Conservation (phyloP, 495 filamentous ascomycete genomes). For the Daldinia caldariorum region DNA sequence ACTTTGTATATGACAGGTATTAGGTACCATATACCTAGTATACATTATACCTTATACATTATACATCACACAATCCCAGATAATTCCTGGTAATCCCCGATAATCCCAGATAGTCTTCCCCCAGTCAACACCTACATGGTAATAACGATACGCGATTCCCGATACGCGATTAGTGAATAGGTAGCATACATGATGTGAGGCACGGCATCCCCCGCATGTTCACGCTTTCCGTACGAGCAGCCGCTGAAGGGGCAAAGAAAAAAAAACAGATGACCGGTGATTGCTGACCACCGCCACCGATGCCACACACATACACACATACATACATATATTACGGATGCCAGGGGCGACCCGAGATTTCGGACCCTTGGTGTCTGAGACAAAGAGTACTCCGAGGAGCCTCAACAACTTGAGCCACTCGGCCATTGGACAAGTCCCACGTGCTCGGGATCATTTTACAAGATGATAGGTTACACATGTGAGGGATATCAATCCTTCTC, state of each 20-base stretch:
- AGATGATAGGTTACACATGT: conserved; percentile 11
- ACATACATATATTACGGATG: conserved; percentile 5
- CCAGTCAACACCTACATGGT: too few species aligned
- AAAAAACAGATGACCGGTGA: background rate
- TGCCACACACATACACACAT: too few species aligned
- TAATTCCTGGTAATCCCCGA: background rate
- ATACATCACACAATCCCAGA: background rate
- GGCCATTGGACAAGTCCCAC: conserved; percentile 31
- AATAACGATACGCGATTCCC: background rate
- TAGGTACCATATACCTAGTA: too few species aligned
- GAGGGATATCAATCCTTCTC: conserved; percentile 27
- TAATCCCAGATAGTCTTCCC: too few species aligned
- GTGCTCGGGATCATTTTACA: conserved; percentile 12
- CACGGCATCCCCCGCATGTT: conserved; percentile 37
- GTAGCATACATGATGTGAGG: conserved; percentile 41
- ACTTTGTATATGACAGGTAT: background rate
- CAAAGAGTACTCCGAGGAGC: conserved; percentile 26
- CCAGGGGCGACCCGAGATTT: conserved; percentile 28
- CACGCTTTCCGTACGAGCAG: conserved; percentile 11
- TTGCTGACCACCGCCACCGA: conserved; percentile 24
- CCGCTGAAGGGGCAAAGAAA: conserved; percentile 12
- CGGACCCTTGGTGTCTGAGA: conserved; percentile 18
- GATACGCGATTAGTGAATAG: conserved; percentile 15
- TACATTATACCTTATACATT: background rate
- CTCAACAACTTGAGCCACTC: conserved; percentile 14